phyloP scores from a whole-genome alignment of 2,329 filamentous ascomycete genomes.

The Fusarium sacchari region DNA sequence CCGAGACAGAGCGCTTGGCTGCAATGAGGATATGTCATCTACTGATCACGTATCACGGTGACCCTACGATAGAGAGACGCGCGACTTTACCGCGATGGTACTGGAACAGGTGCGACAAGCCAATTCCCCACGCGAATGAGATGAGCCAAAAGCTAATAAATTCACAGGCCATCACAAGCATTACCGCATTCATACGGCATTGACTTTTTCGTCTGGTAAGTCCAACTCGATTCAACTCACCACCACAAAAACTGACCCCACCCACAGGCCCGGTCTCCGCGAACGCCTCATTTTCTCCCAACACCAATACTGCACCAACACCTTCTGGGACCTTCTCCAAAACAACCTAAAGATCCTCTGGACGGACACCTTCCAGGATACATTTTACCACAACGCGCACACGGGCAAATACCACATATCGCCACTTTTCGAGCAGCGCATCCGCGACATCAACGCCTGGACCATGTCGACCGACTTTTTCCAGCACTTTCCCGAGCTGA shows the following conservation, averaged over 20 bases:
- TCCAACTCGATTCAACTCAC: neutral
- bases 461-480: constrained; percentile 45
- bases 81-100: constrained; percentile 42
- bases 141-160: neutral
- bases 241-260: neutral
- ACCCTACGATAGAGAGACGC: constrained; percentile 34
- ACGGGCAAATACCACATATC: constrained; percentile 42
- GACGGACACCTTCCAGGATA: constrained; percentile 41
- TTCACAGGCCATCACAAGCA: constrained; percentile 41
- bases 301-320: constrained; percentile 45
- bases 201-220: constrained; percentile 47
- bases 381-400: constrained; percentile 38
- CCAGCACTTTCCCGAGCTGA: constrained; percentile 41
- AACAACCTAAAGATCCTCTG: constrained; percentile 39
- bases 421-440: constrained; percentile 38
- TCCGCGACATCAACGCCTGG: constrained; percentile 45
- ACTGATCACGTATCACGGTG: constrained; percentile 42
- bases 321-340: constrained; percentile 43
- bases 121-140: fast-evolving
- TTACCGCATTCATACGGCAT: constrained; percentile 45
- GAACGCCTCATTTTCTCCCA: constrained; percentile 46
- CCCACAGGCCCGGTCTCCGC: constrained; percentile 42
- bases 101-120: constrained; percentile 35
- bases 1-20: constrained; percentile 39
- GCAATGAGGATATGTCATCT: constrained; percentile 41